Percentiles rank a stretch among this genome's conserved stretches.
These are phyloP conservation scores for Panicum hallii DNA, from an alignment of 202 grass and related monocot genomes.

Conservation along the genomic window DNA sequence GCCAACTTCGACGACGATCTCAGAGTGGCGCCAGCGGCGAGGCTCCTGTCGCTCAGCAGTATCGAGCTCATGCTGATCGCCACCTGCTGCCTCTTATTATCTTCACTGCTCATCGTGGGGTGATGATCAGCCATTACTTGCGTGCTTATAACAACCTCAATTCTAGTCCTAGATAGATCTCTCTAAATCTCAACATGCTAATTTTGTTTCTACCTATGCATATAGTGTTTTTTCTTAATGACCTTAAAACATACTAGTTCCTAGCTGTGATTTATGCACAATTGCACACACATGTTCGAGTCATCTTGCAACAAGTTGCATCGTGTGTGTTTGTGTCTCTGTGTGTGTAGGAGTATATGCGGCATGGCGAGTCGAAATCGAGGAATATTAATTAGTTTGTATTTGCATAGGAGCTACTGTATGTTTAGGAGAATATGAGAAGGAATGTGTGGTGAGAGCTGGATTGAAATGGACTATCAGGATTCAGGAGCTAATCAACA, in stretches of 20 bases:
- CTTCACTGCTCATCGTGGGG: background rate
- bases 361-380: background rate
- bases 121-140: constrained; percentile 9
- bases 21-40: background rate
- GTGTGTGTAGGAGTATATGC: no score
- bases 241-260: background rate
- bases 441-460: constrained; percentile 19
- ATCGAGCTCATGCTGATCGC: constrained; percentile 37
- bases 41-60: constrained; percentile 5
- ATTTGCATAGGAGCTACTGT: background rate
- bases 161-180: background rate
- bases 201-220: background rate
- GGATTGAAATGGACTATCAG: background rate
- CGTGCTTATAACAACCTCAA: background rate
- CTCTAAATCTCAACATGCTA: background rate
- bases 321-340: no score
- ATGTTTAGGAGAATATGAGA: constrained; percentile 5
- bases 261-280: background rate
- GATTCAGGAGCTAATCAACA: background rate
- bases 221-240: background rate
- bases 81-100: constrained; percentile 34
- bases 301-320: background rate
- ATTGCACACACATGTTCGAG: background rate
- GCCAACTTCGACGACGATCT: constrained; percentile 5
- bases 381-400: background rate